Base-by-base conservation (phyloP, 2,329 filamentous ascomycete species). In the Colletotrichum sp. region DNA sequence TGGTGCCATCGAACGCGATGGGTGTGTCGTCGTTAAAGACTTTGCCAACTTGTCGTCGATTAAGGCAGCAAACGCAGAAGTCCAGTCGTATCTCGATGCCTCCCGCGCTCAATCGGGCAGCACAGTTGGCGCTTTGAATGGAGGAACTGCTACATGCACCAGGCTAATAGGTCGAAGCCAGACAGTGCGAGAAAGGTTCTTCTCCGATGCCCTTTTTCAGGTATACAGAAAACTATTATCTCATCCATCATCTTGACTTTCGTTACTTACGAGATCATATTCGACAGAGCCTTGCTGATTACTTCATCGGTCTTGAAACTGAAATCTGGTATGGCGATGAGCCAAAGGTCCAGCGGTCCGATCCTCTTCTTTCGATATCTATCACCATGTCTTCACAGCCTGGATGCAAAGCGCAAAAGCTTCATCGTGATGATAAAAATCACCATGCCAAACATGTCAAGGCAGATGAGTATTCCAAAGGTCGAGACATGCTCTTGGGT, bases 381-480 rank as follows among this genome's bases (percentile, higher is more conserved):
- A 85, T 84, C 63, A 82, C 84, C 1, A 84, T 85, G 79, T 81
- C 82, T 62, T 82, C 82, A 1, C 81, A 80, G 7, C 82, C 83
- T 0, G 81, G 82, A 4, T 82, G 80, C 4, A 72, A 78, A 6
- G 78, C 83, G 2, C 83, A 84, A 70, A 78, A 79, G 10, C 78
- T 85, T 8, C 83, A 85, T 68, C 82, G 84, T 7, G 83, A 85
- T 70, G 84, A 85, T 75, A 85, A 85, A 74, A 84, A 83, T 69
- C 83, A 85, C 66, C 84, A 85, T 68, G 81, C 81, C 8, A 78
- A 81, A 6, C 84, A 85, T 73, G 24, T 64, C 5, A 61, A 77
- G 16, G 73, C 79, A 0, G 62, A 75, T 2, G 63, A 67, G 3
- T 84, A 84, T 65, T 48, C 67, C 13, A 77, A 77, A 6, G 80